Evolutionary conservation across 1,284 basidiomycete species (phyloP).

Genomic region (Tilletiopsis washingtonensis): DNA sequence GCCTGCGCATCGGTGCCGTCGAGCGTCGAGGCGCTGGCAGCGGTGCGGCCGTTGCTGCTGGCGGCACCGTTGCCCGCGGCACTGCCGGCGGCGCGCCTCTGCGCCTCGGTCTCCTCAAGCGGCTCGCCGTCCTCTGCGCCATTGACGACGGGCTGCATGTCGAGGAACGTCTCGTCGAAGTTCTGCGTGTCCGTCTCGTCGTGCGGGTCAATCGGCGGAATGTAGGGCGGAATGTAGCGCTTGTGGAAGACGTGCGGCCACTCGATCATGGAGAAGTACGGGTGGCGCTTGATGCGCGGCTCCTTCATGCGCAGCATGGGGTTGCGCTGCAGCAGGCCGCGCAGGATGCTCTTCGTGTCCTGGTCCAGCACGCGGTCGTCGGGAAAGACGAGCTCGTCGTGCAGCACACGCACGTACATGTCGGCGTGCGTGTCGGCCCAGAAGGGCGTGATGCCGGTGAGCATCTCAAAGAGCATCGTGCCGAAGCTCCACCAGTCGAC

Average conservation of each 20-base stretch:
- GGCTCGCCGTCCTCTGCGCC: constrained; percentile 7
- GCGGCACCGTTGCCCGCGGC: neutral
- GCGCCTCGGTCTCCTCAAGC: neutral
- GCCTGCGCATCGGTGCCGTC: too few species aligned
- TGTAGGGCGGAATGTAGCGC: constrained; percentile 94
- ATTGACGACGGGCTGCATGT: constrained; percentile 54
- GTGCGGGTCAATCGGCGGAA: constrained; percentile 81
- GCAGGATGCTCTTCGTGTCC: constrained; percentile 87
- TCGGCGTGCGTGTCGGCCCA: constrained; percentile 87
- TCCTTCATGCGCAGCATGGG: constrained; percentile 83
- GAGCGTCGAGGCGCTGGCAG: constrained; percentile 5
- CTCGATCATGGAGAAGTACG: constrained; percentile 92
- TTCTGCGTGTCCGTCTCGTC: constrained; percentile 94
- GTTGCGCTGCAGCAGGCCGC: constrained; percentile 85
- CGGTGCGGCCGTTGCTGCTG: constrained; percentile 6
- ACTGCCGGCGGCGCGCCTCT: neutral
- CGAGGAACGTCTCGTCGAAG: constrained; percentile 93
- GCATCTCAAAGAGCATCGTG: constrained; percentile 92
- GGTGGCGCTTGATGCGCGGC: constrained; percentile 83
- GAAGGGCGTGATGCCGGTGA: constrained; percentile 85
- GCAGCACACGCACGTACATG: constrained; percentile 84
- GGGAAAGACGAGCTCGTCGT: constrained; percentile 78
- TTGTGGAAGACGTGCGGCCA: constrained; percentile 90
- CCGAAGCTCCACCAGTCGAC: constrained; percentile 98
- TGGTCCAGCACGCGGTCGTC: constrained; percentile 83